Evolutionary conservation across 2,329 filamentous ascomycete genomes (phyloP).

Genomic region (Fusarium verticillioides): DNA sequence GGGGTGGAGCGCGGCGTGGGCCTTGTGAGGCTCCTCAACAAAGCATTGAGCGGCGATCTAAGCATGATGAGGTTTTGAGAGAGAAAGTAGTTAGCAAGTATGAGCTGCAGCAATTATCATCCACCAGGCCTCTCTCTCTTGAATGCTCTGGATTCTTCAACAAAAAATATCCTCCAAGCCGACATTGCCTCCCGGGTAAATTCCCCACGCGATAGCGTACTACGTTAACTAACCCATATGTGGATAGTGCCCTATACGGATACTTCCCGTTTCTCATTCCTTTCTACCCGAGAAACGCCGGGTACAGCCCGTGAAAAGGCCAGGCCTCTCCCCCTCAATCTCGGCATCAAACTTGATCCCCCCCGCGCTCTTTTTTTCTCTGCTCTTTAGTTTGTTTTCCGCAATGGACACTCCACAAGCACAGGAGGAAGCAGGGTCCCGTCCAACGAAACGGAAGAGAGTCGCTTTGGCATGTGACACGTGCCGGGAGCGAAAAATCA

Average conservation of each 20-base stretch:
- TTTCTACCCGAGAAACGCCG: background rate
- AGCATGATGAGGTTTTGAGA: too few relatives aligned
- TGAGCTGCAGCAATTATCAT: too few relatives aligned
- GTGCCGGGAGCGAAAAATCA: conserved; percentile 12
- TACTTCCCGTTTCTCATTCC: background rate
- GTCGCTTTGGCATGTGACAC: conserved; percentile 14
- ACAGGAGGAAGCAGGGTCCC: background rate
- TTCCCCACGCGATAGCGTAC: too few relatives aligned
- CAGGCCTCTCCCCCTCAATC: background rate
- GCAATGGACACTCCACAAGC: background rate
- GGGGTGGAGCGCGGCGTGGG: too few relatives aligned
- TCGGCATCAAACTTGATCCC: background rate
- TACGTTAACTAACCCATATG: background rate
- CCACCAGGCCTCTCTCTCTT: too few relatives aligned
- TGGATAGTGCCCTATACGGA: background rate
- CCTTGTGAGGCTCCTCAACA: too few relatives aligned
- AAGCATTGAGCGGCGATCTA: too few relatives aligned
- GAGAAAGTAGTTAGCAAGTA: too few relatives aligned
- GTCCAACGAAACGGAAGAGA: background rate
- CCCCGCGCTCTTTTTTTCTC: background rate
- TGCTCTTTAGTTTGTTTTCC: background rate
- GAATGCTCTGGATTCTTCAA: too few relatives aligned
- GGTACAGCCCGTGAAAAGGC: conserved; percentile 8
- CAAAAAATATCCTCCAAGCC: too few relatives aligned
- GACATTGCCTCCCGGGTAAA: too few relatives aligned